Evolutionary conservation across 192 early-diverging fungal species (phyloP), one percentile per base, ranked within the genome.

Genomic region (Entomortierella beljakovae): DNA sequence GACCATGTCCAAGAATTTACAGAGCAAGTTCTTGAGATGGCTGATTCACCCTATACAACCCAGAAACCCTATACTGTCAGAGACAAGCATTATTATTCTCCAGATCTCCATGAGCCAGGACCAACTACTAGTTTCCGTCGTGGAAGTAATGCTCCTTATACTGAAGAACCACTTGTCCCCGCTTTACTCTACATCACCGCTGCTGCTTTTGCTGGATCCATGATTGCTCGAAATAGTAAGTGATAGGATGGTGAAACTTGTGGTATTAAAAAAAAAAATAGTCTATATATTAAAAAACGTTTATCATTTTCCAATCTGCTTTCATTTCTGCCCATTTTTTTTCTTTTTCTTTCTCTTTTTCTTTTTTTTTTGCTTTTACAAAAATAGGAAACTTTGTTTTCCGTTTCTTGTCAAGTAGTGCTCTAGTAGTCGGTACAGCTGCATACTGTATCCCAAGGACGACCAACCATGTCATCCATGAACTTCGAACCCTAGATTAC

Each of bases 191-290:
- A 79, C 8, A 55, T 79, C 23, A 37, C 75, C 7, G 55, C 64
- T 0, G 75, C 75, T 9, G 75, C 55, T 0, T 22, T 79, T 37
- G 63, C 67, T 9, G 75, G 75, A 0, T 65, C 57, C 2, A 56
- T 79, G 57, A 55, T 79, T 32, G 67, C 75, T n/a, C 75, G 75
- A 35, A 64, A 40, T 26, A 79, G 75, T 77, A 77, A 64, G 61
- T 50, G 3, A 22, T 15, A 8, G 29, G 13, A 31, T 52, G 50
- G 8, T 23, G n/a, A 52, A 52, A 23, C 50, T 52, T n/a, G 50
- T 52, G 50, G 6, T 29, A 40, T 40, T 40, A 40, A 6, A 40
- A 9, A 6, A 40, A 40, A 40, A 40, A 40, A 13, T n/a, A n/a
- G n/a, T n/a, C n/a, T n/a, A n/a, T n/a, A n/a, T n/a, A n/a, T n/a